Base-by-base conservation (phyloP, 2,329 filamentous ascomycete genomes). In the Eutypella sp. region DNA sequence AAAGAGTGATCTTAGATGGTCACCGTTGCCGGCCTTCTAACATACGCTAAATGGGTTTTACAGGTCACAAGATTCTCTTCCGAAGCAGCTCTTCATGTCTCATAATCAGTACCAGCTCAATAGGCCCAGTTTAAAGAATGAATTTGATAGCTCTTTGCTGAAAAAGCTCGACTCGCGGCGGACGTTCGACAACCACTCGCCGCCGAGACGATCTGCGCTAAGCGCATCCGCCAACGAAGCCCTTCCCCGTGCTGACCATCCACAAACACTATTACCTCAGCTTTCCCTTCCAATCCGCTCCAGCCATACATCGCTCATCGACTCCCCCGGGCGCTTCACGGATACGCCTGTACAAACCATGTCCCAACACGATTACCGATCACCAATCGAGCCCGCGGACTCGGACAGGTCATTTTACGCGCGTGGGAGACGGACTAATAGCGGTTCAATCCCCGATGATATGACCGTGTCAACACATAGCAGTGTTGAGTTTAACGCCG, bases 91-190 rank as follows among this genome's bases (percentile, higher is more conserved):
- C 41, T 74, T 76, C 45, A 66, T 74, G 45, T 71, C 72, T 49
- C 75, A 78, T 53, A 72, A 68, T 52, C 72, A 68, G 33, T 77
- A 70, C 46, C 67, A 74, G 46, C 74, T 76, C 50, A 60, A 62
- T 42, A 58, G 51, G 68, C 71, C 54, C 4, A 33, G 29, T 15
- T 15, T 33, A 15, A 33, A 33, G 65, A 74, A 51, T 11, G 64
- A 73, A 13, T 72, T 79, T 43, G 73, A 75, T 48, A 72, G 68
- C 47, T 69, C 65, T 42, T 70, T 80, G 57, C 72, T 79, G 48
- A 76, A 75, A 59, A 81, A 77, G 62, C 66, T 82, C n/a, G 71
- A 79, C 47, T 68, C 71, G 1, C 61, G 70, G 31, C 67, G 71
- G 31, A 67, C 64, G 0, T 55, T 71, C n/a, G 72, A 75, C 46